phyloP scores from a whole-genome alignment of 257 asterid genomes.

The Ilex asprella region DNA sequence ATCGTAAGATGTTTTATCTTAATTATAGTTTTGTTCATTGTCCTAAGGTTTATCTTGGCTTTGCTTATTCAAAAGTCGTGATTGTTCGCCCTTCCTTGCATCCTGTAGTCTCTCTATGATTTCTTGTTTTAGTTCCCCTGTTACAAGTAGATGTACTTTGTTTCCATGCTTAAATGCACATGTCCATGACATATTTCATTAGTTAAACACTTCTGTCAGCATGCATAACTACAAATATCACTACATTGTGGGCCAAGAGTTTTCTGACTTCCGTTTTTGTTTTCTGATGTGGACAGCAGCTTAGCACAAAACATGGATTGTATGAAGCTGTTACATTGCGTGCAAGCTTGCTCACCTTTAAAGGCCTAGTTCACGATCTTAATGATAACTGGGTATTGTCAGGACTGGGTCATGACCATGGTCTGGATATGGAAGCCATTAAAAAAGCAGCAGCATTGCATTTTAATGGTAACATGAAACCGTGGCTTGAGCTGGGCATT shows the following conservation, averaged over 20 bases:
- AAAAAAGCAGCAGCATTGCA: constrained; percentile 69
- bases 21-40: too few species aligned
- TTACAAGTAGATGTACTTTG: background rate
- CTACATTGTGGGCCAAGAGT: background rate
- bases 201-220: background rate
- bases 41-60: too few species aligned
- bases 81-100: background rate
- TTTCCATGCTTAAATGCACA: background rate
- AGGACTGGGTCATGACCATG: constrained; percentile 83
- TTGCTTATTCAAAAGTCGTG: too few species aligned
- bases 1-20: too few species aligned
- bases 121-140: background rate
- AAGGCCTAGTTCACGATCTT: constrained; percentile 57
- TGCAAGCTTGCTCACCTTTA: constrained; percentile 70
- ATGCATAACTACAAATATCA: background rate
- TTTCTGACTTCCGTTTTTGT: constrained; percentile 10
- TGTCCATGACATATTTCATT: background rate
- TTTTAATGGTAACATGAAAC: constrained; percentile 95
- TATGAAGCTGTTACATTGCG: constrained; percentile 45
- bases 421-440: constrained; percentile 34
- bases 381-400: constrained; percentile 75
- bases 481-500: constrained; percentile 97
- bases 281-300: constrained; percentile 36
- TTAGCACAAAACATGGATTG: constrained; percentile 33
- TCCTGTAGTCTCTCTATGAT: background rate